These are phyloP conservation scores for Xylariaceae sp. DNA, from an alignment of 2,329 filamentous ascomycete genomes.

Conservation along the genomic window DNA sequence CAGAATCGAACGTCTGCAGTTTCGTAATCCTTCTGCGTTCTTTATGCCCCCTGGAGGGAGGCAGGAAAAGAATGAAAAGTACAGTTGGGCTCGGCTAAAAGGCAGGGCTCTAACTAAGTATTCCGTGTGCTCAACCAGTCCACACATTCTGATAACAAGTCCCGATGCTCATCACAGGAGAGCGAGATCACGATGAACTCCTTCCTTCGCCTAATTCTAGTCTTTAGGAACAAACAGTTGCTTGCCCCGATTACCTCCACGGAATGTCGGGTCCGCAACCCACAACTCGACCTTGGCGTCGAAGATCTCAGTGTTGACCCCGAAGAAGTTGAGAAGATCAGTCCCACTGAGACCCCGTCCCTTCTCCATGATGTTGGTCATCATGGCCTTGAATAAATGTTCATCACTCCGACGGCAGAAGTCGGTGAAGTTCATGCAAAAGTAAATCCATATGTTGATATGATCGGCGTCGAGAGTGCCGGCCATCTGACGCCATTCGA, in stretches of 20 bases:
- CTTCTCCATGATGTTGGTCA: not conserved
- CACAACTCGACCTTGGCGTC: not conserved
- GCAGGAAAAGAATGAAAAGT: not conserved
- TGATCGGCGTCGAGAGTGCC: constrained; percentile 22
- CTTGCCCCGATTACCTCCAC: not conserved
- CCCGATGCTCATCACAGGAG: not conserved
- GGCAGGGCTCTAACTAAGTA: not conserved
- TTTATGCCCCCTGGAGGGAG: too few species aligned
- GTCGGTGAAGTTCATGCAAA: constrained; percentile 23
- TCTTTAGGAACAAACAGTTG: constrained; percentile 3
- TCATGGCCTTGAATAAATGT: not conserved
- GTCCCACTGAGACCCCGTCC: not conserved
- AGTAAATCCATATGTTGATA: constrained; percentile 24
- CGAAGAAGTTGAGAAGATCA: constrained; percentile 6
- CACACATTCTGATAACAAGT: not conserved
- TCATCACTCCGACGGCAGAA: constrained; percentile 15
- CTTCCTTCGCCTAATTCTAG: not conserved
- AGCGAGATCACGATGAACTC: too few species aligned
- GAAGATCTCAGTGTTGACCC: constrained; percentile 4
- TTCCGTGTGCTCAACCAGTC: not conserved
- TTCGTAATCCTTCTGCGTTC: too few species aligned
- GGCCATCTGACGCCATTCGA: constrained; percentile 30
- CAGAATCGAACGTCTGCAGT: too few species aligned
- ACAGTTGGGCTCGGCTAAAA: not conserved
- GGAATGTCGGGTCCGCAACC: not conserved